Evolutionary conservation across 306 rosid genomes (phyloP).

Genomic region (Benincasa hispida): DNA sequence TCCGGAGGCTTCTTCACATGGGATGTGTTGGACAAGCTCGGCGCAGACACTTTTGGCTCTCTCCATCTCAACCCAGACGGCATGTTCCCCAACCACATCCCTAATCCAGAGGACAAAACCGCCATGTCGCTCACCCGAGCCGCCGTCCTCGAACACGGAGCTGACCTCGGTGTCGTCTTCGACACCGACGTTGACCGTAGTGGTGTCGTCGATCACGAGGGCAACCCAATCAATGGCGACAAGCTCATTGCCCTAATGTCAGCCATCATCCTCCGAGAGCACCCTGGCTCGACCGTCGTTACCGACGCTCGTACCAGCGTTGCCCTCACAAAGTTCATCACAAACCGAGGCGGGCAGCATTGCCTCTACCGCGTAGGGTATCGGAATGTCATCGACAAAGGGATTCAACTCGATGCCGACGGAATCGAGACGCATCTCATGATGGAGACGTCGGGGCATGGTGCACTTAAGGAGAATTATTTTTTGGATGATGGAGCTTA

Average conservation of each 20-base stretch:
- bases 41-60: constrained; percentile 90
- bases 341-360: constrained; percentile 58
- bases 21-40: constrained; percentile 79
- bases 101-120: constrained; percentile 72
- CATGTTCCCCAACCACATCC: constrained; percentile 89
- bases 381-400: constrained; percentile 77
- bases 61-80: constrained; percentile 81
- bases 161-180: constrained; percentile 78
- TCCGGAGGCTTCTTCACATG: constrained; percentile 92
- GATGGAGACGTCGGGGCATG: constrained; percentile 95
- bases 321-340: constrained; percentile 56
- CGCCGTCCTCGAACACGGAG: constrained; percentile 46
- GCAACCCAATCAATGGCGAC: constrained; percentile 75
- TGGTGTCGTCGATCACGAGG: constrained; percentile 59
- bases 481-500: constrained; percentile 94
- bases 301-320: constrained; percentile 81
- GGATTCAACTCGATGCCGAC: constrained; percentile 47
- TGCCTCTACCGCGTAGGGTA: constrained; percentile 81
- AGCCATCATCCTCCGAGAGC: constrained; percentile 53
- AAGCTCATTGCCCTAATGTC: constrained; percentile 78
- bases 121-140: constrained; percentile 82
- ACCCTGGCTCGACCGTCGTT: constrained; percentile 68
- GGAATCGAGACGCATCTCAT: constrained; percentile 70
- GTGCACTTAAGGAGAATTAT: constrained; percentile 81
- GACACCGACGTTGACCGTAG: constrained; percentile 90